Conservation (phyloP, 208 protist species). For the Acanthamoeba quina region DNA sequence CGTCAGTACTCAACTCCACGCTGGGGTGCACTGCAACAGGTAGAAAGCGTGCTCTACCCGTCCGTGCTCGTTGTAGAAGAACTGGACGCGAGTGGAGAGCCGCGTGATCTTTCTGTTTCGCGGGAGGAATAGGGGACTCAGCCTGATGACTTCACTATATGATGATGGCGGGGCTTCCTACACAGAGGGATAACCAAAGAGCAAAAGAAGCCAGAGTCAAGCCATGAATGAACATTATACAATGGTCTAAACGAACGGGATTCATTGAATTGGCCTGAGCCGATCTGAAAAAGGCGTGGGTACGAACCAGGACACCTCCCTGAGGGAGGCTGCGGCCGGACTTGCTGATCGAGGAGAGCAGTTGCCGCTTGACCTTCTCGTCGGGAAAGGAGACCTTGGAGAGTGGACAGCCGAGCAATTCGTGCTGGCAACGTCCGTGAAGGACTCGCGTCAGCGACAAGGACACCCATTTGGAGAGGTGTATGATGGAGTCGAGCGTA, state of each 20-base stretch:
- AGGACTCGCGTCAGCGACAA: too few relatives aligned
- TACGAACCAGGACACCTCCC: background rate
- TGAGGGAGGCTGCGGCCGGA: background rate
- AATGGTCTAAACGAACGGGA: too few relatives aligned
- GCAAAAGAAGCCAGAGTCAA: too few relatives aligned
- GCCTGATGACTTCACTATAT: slow-evolving; percentile 4
- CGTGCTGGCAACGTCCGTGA: too few relatives aligned
- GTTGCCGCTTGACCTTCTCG: slow-evolving; percentile 54
- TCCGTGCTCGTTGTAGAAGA: slow-evolving; percentile 58
- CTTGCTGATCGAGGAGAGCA: slow-evolving; percentile 60
- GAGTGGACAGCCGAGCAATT: slow-evolving; percentile 49
- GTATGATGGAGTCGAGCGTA: background rate
- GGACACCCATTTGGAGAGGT: too few relatives aligned
- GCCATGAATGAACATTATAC: too few relatives aligned
- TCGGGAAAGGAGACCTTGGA: slow-evolving; percentile 60
- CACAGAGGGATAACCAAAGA: too few relatives aligned
- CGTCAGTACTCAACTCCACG: too few relatives aligned
- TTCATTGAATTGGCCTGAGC: too few relatives aligned
- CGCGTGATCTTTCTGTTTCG: slow-evolving; percentile 23
- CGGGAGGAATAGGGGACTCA: slow-evolving; percentile 44
- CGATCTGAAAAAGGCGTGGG: too few relatives aligned
- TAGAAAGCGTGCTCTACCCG: background rate
- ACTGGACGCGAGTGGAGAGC: slow-evolving; percentile 35
- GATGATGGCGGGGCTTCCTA: slow-evolving; percentile 52
- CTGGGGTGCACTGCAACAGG: too few relatives aligned